A percentile compares a stretch with the other conserved stretches of the same genome.
phyloP scores from a whole-genome alignment of 805 yeast species.

The Yarrowia sp. region DNA sequence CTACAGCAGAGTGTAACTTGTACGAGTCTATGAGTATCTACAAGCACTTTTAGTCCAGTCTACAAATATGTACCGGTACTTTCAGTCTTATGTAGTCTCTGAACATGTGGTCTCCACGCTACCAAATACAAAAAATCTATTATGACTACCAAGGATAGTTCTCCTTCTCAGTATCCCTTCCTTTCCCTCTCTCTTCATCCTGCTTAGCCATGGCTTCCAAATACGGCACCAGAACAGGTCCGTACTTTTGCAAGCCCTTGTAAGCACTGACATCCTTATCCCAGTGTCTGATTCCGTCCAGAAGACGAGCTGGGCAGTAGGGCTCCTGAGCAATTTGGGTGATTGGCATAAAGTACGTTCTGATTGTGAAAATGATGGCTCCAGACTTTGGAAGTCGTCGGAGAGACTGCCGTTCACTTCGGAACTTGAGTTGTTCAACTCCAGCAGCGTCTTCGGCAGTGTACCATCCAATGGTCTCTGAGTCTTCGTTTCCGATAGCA shows the following conservation, averaged over 20 bases:
- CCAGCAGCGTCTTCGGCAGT: slow-evolving; percentile 52
- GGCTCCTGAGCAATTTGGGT: slow-evolving; percentile 2
- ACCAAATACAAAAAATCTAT: no score
- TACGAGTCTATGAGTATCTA: no score
- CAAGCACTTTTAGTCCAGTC: no score
- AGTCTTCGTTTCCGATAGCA: slow-evolving; percentile 53
- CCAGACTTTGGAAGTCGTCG: slow-evolving; percentile 4
- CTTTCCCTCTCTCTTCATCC: slow-evolving; percentile 36
- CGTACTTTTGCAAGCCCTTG: slow-evolving; percentile 55
- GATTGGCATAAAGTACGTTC: slow-evolving; percentile 6
- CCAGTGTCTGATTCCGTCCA: slow-evolving; percentile 61
- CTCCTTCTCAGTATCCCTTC: background rate
- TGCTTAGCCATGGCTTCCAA: slow-evolving; percentile 47
- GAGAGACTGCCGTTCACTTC: background rate
- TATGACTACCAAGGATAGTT: slow-evolving; percentile 14
- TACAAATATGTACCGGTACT: no score
- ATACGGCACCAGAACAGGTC: slow-evolving; percentile 54
- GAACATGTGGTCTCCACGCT: no score
- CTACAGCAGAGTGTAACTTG: no score
- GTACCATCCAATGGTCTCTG: slow-evolving; percentile 58
- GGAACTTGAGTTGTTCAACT: slow-evolving; percentile 42
- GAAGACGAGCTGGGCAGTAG: background rate
- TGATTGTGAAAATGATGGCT: background rate
- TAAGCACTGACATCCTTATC: slow-evolving; percentile 56
- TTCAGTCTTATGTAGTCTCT: no score